These are phyloP conservation scores for Echium plantagineum DNA, from an alignment of 257 asterid species.

Conservation along the genomic window DNA sequence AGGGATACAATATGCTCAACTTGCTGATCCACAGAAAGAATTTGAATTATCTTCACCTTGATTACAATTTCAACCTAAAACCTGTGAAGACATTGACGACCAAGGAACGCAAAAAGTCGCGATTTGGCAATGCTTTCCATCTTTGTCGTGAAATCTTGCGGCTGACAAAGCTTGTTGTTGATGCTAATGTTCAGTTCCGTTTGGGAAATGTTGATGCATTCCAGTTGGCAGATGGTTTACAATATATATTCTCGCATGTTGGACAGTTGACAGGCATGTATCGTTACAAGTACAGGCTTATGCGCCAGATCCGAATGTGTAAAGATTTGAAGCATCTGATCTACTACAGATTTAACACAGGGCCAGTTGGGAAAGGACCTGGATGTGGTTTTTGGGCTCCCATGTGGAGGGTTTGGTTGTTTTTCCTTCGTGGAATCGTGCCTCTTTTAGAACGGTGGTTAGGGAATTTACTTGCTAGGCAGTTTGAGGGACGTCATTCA, in stretches of 20 bases:
- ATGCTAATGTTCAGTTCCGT: conserved; percentile 96
- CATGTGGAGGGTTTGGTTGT: conserved; percentile 99
- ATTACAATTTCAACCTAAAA: conserved; percentile 87
- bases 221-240: conserved; percentile 98
- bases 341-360: conserved; percentile 92
- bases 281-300: conserved; percentile 92
- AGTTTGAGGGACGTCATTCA: conserved; percentile 94
- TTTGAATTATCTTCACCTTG: conserved; percentile 89
- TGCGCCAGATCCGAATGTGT: conserved; percentile 99
- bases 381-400: conserved; percentile 99
- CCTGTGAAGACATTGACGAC: conserved; percentile 98
- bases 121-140: conserved; percentile 98
- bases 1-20: conserved; percentile 97
- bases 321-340: conserved; percentile 96
- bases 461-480: conserved; percentile 92
- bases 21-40: conserved; percentile 88
- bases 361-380: conserved; percentile 99
- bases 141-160: conserved; percentile 97
- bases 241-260: conserved; percentile 91
- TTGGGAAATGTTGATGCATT: conserved; percentile 97
- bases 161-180: conserved; percentile 94
- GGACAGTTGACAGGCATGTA: conserved; percentile 99
- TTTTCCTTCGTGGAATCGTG: conserved; percentile 95
- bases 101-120: conserved; percentile 91
- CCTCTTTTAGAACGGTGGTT: conserved; percentile 98